phyloP scores from a whole-genome alignment of 306 rosid genomes.

The Cyclanthera cordifolia region DNA sequence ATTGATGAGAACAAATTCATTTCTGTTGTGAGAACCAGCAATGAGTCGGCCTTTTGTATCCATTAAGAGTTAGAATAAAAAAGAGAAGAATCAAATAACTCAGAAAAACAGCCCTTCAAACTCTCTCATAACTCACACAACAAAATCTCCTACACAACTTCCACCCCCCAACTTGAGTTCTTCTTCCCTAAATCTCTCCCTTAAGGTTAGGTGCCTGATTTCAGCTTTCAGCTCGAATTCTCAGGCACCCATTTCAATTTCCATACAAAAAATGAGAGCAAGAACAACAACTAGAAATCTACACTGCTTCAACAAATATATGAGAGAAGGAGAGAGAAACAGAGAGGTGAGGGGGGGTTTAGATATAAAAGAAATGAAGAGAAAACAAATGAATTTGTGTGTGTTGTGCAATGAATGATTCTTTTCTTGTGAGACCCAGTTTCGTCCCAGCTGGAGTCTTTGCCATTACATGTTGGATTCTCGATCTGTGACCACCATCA shows the following conservation, averaged over 20 bases:
- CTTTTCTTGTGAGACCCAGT: slow-evolving; percentile 24
- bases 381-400: background rate
- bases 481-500: slow-evolving; percentile 8
- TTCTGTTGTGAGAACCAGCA: slow-evolving; percentile 97
- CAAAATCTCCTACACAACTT: background rate
- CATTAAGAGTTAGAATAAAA: slow-evolving; percentile 30
- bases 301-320: slow-evolving; percentile 11
- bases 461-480: slow-evolving; percentile 17
- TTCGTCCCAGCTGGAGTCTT: slow-evolving; percentile 14
- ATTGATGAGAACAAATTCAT: slow-evolving; percentile 95
- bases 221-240: slow-evolving; percentile 2
- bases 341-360: background rate
- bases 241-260: slow-evolving; percentile 14
- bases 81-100: slow-evolving; percentile 20
- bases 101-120: background rate
- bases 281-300: background rate
- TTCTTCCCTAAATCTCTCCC: background rate
- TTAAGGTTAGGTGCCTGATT: background rate
- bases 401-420: slow-evolving; percentile 19
- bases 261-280: background rate
- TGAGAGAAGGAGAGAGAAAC: slow-evolving; percentile 11
- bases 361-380: slow-evolving; percentile 8
- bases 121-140: slow-evolving; percentile 7
- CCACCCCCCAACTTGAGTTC: background rate
- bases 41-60: slow-evolving; percentile 76